Conservation (phyloP, 2,329 filamentous ascomycete genomes). For the Zalaria sp. region DNA sequence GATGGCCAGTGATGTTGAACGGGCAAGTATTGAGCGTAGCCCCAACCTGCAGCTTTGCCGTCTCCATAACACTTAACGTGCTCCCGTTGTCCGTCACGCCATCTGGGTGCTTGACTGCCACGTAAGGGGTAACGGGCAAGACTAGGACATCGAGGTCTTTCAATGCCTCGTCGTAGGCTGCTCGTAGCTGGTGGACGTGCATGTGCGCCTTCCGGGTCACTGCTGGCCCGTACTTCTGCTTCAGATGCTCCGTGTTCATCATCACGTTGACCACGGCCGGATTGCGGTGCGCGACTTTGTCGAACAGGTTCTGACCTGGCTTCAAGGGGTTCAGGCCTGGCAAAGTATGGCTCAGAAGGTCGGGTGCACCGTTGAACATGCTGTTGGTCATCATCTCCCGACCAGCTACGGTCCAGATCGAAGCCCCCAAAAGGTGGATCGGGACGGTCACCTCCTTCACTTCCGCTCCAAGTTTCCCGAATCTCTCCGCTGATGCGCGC, state of each 20-base stretch:
- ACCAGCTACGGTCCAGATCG: slow-evolving; percentile 33
- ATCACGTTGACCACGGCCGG: slow-evolving; percentile 32
- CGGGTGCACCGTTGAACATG: slow-evolving; percentile 15
- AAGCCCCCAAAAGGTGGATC: slow-evolving; percentile 30
- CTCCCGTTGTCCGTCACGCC: slow-evolving; percentile 7
- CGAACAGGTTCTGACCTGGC: slow-evolving; percentile 20
- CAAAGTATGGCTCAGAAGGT: slow-evolving; percentile 15
- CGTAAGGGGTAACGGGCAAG: slow-evolving; percentile 32
- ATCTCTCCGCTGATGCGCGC: slow-evolving; percentile 21
- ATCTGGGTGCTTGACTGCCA: slow-evolving; percentile 27
- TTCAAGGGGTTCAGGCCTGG: slow-evolving; percentile 14
- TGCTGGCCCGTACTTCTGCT: slow-evolving; percentile 14
- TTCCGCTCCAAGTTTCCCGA: slow-evolving; percentile 27
- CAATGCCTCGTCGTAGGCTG: slow-evolving; percentile 33
- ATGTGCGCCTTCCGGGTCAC: slow-evolving; percentile 32
- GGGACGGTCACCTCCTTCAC: slow-evolving; percentile 33
- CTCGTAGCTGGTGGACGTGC: slow-evolving; percentile 31
- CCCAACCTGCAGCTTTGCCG: slow-evolving; percentile 23
- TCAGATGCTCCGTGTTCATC: slow-evolving; percentile 22
- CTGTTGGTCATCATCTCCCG: slow-evolving; percentile 16
- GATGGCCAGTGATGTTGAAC: slow-evolving; percentile 39
- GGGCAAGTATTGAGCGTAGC: slow-evolving; percentile 29
- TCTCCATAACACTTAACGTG: slow-evolving; percentile 15
- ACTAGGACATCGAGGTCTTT: slow-evolving; percentile 33
- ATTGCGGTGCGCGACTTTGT: slow-evolving; percentile 28